These are phyloP conservation scores for Blastobotrys americana DNA, from an alignment of 805 yeast genomes.

Conservation along the genomic window DNA sequence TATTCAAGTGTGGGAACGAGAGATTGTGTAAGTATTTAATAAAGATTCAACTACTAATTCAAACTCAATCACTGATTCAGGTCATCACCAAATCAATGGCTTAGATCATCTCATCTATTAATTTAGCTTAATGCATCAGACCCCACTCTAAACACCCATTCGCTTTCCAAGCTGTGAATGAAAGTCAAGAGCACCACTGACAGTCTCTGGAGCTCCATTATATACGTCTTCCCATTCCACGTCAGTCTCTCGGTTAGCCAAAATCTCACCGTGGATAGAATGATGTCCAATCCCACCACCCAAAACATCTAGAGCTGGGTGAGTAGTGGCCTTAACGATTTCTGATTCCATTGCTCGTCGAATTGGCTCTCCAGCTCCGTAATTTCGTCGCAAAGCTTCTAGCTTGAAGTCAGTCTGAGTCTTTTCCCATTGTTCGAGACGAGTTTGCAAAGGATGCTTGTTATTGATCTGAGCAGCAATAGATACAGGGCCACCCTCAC, in stretches of 20 bases:
- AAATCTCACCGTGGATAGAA: constrained; percentile 43
- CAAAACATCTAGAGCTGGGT: constrained; percentile 49
- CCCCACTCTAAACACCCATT: constrained; percentile 28
- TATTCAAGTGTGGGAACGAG: constrained; percentile 58
- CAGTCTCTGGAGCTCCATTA: constrained; percentile 32
- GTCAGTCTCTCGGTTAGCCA: constrained; percentile 65
- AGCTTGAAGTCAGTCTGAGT: constrained; percentile 62
- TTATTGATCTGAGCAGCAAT: constrained; percentile 38
- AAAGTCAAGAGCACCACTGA: constrained; percentile 39
- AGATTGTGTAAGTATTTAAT: neutral
- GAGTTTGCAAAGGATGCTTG: constrained; percentile 72
- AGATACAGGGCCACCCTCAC: constrained; percentile 50
- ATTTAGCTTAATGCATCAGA: neutral
- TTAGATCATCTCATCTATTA: too few relatives aligned
- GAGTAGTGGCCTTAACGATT: constrained; percentile 62
- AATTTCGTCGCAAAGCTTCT: constrained; percentile 73
- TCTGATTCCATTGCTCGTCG: constrained; percentile 82
- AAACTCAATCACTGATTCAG: neutral
- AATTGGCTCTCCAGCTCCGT: constrained; percentile 92
- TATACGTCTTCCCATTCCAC: constrained; percentile 95
- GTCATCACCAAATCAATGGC: too few relatives aligned
- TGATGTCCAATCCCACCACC: constrained; percentile 52
- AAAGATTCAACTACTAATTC: neutral
- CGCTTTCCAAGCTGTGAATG: constrained; percentile 68
- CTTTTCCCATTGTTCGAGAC: constrained; percentile 72